Conservation (phyloP, 371 early-diverging fungal genomes). For the Mortierella sp. region DNA sequence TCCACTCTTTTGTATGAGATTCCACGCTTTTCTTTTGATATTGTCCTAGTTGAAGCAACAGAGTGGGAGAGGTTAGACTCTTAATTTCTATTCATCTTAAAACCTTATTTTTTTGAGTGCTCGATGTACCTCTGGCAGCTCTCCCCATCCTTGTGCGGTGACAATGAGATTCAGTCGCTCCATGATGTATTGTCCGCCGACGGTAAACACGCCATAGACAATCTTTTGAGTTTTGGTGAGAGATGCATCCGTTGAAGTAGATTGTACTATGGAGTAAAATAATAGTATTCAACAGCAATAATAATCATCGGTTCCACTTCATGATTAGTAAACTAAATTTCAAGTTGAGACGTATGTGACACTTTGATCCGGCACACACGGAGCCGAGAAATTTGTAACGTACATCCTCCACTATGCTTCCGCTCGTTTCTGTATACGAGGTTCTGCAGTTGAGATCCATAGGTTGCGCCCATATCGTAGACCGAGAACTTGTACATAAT, state of each 20-base stretch:
- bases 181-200: constrained; percentile 85
- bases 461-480: constrained; percentile 73
- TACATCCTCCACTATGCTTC: constrained; percentile 71
- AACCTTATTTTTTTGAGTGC: neutral
- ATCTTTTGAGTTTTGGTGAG: constrained; percentile 71
- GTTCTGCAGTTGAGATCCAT: constrained; percentile 78
- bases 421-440: constrained; percentile 82
- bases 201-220: constrained; percentile 67
- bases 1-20: constrained; percentile 73
- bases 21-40: constrained; percentile 73
- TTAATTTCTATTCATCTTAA: neutral
- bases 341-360: neutral
- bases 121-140: constrained; percentile 67
- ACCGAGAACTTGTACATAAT: constrained; percentile 74
- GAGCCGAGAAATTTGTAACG: constrained; percentile 30
- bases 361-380: constrained; percentile 9
- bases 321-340: neutral
- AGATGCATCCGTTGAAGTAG: constrained; percentile 70
- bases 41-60: constrained; percentile 56
- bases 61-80: neutral
- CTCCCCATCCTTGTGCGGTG: constrained; percentile 85
- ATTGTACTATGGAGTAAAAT: constrained; percentile 62
- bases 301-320: neutral
- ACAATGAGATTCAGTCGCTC: constrained; percentile 69
- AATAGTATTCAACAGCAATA: no score